Evolutionary conservation across 129 eudicot species (phyloP).

Genomic region (Flaveria linearis): DNA sequence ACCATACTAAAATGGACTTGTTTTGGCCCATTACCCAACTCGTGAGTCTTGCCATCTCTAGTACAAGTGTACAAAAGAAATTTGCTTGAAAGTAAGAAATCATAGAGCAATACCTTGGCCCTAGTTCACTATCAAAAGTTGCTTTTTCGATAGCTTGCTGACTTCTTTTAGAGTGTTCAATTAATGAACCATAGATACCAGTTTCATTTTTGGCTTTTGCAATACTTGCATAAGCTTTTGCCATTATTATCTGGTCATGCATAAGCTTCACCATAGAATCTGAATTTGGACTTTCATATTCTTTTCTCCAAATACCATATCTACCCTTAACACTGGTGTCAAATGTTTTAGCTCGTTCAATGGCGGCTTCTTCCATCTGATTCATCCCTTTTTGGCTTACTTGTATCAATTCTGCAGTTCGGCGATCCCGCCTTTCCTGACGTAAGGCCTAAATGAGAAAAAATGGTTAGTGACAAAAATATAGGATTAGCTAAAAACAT

Average conservation of each 20-base stretch:
- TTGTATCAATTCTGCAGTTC: slow-evolving; percentile 65
- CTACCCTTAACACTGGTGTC: slow-evolving; percentile 72
- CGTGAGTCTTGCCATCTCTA: slow-evolving; percentile 14
- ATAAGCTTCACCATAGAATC: slow-evolving; percentile 91
- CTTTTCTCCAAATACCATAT: slow-evolving; percentile 94
- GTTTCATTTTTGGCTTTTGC: slow-evolving; percentile 79
- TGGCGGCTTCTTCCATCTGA: slow-evolving; percentile 80
- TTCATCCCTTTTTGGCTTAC: slow-evolving; percentile 55
- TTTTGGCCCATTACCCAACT: slow-evolving; percentile 14
- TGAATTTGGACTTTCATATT: slow-evolving; percentile 87
- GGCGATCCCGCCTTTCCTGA: slow-evolving; percentile 73
- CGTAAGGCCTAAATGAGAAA: slow-evolving; percentile 61
- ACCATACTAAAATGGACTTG: neutral
- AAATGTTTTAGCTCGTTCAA: slow-evolving; percentile 62
- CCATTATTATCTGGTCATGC: slow-evolving; percentile 98
- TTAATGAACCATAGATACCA: slow-evolving; percentile 60
- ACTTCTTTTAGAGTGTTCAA: slow-evolving; percentile 69
- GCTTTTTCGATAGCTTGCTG: slow-evolving; percentile 75
- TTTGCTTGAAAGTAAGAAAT: slow-evolving; percentile 4
- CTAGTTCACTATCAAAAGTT: slow-evolving; percentile 77
- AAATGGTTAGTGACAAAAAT: neutral
- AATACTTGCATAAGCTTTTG: slow-evolving; percentile 88
- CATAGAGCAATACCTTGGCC: slow-evolving; percentile 57
- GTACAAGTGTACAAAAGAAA: slow-evolving; percentile 6
- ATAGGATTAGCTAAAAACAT: neutral